Conservation (phyloP, 306 rosid species). For the Macrotyloma uniflorum region DNA sequence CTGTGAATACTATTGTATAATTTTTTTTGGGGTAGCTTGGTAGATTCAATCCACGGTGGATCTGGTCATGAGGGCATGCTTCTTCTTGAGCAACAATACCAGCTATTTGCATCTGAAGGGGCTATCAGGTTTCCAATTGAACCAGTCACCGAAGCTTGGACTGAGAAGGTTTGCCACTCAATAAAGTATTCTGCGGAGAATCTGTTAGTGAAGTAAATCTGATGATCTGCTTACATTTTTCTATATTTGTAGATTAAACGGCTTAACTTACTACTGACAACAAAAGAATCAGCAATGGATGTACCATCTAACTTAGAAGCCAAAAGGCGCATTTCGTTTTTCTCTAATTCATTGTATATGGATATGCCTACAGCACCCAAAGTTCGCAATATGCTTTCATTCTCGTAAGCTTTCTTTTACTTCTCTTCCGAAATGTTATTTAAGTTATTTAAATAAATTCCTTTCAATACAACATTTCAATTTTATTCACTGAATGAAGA, state of each 20-base stretch:
- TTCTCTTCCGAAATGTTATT: conserved; percentile 16
- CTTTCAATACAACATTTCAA: conserved; percentile 14
- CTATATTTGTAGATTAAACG: conserved; percentile 69
- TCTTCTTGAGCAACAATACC: conserved; percentile 69
- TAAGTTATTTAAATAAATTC: conserved; percentile 15
- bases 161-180: conserved; percentile 70
- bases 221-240: conserved; percentile 11
- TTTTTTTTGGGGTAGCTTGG: conserved; percentile 58
- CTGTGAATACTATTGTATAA: conserved; percentile 30
- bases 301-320: conserved; percentile 99
- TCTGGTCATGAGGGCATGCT: conserved; percentile 74
- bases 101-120: conserved; percentile 92
- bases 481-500: not conserved
- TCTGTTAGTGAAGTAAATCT: not conserved
- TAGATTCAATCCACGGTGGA: conserved; percentile 76
- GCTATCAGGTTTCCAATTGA: conserved; percentile 89
- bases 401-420: conserved; percentile 76
- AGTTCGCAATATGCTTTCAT: conserved; percentile 99
- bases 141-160: conserved; percentile 80
- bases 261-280: conserved; percentile 76
- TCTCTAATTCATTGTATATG: conserved; percentile 95
- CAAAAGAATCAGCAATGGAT: conserved; percentile 99
- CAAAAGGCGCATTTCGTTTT: conserved; percentile 90
- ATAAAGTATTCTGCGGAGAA: not conserved
- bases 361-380: conserved; percentile 95